Conservation (phyloP, 331 rosid genomes). For the Cydonia oblonga region DNA sequence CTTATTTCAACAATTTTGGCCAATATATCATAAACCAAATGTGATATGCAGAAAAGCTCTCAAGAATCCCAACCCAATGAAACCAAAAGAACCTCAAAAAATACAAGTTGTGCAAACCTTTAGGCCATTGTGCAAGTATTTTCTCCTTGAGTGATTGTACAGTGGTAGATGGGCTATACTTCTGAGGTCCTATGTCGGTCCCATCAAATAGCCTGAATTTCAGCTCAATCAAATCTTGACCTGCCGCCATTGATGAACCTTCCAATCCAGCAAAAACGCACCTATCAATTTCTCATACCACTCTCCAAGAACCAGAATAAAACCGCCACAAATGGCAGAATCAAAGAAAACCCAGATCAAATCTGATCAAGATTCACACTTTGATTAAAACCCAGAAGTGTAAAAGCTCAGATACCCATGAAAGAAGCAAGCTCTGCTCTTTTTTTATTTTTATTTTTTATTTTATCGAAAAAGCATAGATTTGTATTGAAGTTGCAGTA, state of each 20-base stretch:
- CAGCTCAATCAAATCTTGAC: slow-evolving; percentile 34
- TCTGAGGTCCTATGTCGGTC: slow-evolving; percentile 35
- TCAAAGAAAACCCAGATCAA: slow-evolving; percentile 18
- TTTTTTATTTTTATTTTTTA: too few species aligned
- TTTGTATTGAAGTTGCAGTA: background rate
- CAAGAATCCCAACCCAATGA: background rate
- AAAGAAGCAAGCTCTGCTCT: background rate
- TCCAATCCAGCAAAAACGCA: background rate
- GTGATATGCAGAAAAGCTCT: background rate
- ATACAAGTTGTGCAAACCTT: slow-evolving; percentile 16
- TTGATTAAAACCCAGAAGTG: background rate
- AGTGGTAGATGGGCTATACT: slow-evolving; percentile 27
- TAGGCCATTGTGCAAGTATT: slow-evolving; percentile 39
- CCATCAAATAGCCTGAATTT: slow-evolving; percentile 41
- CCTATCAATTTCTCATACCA: slow-evolving; percentile 21
- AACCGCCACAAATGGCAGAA: background rate
- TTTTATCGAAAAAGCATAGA: background rate
- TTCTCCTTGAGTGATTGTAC: slow-evolving; percentile 37
- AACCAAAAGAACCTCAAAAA: background rate
- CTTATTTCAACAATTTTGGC: background rate
- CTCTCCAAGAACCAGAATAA: slow-evolving; percentile 7
- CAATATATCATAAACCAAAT: background rate
- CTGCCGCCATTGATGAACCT: slow-evolving; percentile 21
- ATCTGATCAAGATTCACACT: slow-evolving; percentile 1
- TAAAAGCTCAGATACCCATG: background rate